phyloP scores from a whole-genome alignment of 139 green algal genomes.

The Pleodorina starrii region DNA sequence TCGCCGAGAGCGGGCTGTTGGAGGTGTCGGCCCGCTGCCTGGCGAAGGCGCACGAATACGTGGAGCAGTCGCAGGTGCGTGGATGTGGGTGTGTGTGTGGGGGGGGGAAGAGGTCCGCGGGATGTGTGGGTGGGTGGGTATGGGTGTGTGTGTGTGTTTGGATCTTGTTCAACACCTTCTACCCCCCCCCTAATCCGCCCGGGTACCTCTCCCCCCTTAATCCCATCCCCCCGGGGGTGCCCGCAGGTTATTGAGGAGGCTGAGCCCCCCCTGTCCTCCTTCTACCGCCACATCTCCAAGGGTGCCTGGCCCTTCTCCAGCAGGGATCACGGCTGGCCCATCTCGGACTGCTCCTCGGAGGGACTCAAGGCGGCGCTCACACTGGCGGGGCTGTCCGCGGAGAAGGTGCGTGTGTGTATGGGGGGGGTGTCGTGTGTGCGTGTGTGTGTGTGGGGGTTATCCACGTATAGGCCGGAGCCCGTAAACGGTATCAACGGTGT shows the following conservation, averaged over 20 bases:
- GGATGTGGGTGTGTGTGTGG: neutral
- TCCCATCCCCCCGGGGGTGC: neutral
- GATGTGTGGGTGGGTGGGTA: neutral
- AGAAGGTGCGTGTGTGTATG: slow-evolving; percentile 35
- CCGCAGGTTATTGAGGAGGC: slow-evolving; percentile 68
- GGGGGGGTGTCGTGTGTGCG: too few species aligned
- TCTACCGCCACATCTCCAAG: slow-evolving; percentile 96
- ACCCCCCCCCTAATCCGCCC: neutral
- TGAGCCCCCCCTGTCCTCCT: slow-evolving; percentile 75
- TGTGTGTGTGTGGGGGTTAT: too few species aligned
- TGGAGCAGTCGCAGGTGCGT: slow-evolving; percentile 83
- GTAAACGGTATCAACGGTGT: too few species aligned
- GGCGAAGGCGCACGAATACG: slow-evolving; percentile 81
- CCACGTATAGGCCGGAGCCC: too few species aligned
- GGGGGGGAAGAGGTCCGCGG: neutral
- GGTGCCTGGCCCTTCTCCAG: slow-evolving; percentile 98
- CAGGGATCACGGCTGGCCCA: slow-evolving; percentile 98
- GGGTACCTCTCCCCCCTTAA: neutral
- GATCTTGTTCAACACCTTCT: neutral
- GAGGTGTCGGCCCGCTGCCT: slow-evolving; percentile 59
- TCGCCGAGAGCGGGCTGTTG: slow-evolving; percentile 62
- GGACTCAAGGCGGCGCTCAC: slow-evolving; percentile 87
- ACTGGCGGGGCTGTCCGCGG: slow-evolving; percentile 65
- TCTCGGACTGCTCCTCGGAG: slow-evolving; percentile 95
- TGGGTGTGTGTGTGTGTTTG: neutral